These are phyloP conservation scores for Eucalyptus lansdowneana DNA, from an alignment of 345 rosid genomes.

Conservation along the genomic window DNA sequence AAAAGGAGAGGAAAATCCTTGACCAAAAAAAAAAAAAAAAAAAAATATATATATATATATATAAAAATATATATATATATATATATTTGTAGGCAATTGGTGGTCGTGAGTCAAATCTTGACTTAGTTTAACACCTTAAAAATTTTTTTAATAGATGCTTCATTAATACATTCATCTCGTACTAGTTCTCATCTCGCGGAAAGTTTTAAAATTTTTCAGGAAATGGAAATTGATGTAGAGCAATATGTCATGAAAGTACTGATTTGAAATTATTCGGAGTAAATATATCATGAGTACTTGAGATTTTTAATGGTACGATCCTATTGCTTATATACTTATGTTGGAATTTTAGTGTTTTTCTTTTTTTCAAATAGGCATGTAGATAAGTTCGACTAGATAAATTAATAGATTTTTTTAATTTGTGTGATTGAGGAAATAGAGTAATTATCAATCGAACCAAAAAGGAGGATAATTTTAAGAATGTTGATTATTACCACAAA, in stretches of 20 bases:
- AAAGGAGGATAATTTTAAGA: neutral
- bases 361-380: neutral
- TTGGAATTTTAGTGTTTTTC: neutral
- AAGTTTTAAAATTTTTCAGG: neutral
- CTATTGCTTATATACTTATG: neutral
- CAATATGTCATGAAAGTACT: accelerated
- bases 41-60: too few species aligned
- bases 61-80: too few species aligned
- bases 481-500: neutral
- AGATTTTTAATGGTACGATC: accelerated
- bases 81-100: neutral
- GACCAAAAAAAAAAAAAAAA: neutral
- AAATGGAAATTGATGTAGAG: neutral
- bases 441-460: neutral
- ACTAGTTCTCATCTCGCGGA: accelerated
- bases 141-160: neutral
- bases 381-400: neutral
- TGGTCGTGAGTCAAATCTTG: neutral
- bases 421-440: neutral
- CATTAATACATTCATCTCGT: neutral
- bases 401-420: neutral
- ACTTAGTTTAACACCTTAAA: neutral
- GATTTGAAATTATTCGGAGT: neutral
- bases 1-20: neutral
- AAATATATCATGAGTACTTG: neutral